Evolutionary conservation across 352 stramenopile genomes (phyloP), one percentile per base, ranked within the genome.

Genomic region (Salisapilia sapeloensis): DNA sequence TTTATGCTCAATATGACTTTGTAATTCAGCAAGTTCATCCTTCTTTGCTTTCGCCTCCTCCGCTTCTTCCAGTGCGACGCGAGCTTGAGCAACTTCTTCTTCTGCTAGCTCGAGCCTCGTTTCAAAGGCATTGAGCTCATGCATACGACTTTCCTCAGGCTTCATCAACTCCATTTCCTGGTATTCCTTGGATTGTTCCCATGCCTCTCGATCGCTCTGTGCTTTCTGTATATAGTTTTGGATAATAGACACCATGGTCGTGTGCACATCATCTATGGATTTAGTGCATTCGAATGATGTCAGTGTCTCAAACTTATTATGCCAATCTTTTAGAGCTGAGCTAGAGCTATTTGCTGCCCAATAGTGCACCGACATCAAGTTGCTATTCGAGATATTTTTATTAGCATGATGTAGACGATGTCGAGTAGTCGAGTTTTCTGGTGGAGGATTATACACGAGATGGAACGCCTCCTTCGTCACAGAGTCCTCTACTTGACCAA

Each of bases 21-120:
- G 53, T n/a, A 75, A 41, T 26, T 76, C 66, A 0, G 49, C 31
- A 22, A 77, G 29, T 22, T 86, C 66, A 20, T 86, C 70, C 40
- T 86, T 86, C 38, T 86, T 86, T 15, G 56, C 60, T 33, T 81
- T 86, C 10, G 56, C 49, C 26, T 82, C 65, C 50, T 85, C 70
- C 4, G 53, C 70, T 26, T 75, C 59, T 7, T 60, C 46, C 6
- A 86, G 33, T 0, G 46, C 38, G 2, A 54, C 44, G 26, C 75
- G 51, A 1, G 53, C 47, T 5, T 35, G 44, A 2, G 35, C 13
- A 6, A 79, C 50, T 9, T 52, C 43, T 6, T 56, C 45, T 26
- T 76, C 51, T 13, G 61, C 63, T 18, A 42, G 35, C 4, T 29
- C 32, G 27, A 81, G 62, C 16, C 47, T 31, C 1, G 23, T 20